A percentile compares a stretch with the other conserved stretches of the same genome.
Conservation (phyloP, 305 asterid genomes). For the Fraxinus paxiana region DNA sequence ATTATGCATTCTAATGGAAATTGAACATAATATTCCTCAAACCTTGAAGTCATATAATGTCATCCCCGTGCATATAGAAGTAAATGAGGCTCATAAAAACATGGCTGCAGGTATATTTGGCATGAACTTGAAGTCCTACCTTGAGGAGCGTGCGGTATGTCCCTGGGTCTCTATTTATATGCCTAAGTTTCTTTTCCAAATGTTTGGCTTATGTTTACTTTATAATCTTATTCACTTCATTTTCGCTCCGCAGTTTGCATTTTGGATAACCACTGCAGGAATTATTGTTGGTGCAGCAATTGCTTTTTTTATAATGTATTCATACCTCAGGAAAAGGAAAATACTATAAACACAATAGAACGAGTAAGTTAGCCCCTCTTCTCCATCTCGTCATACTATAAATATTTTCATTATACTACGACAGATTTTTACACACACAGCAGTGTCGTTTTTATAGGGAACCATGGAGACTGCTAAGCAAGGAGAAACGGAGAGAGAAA, state of each 20-base stretch:
- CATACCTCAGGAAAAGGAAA: constrained; percentile 72
- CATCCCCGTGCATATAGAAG: constrained; percentile 14
- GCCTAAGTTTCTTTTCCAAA: not conserved
- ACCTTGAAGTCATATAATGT: not conserved
- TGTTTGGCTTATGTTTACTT: not conserved
- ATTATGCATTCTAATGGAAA: not conserved
- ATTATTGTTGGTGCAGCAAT: constrained; percentile 65
- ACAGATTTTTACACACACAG: not conserved
- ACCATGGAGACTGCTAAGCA: not conserved
- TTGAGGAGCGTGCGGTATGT: constrained; percentile 84
- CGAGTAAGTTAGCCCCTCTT: constrained; percentile 1
- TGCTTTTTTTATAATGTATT: constrained; percentile 72
- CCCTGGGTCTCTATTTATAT: not conserved
- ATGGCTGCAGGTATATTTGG: constrained; percentile 84
- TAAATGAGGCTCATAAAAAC: not conserved
- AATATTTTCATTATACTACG: not conserved
- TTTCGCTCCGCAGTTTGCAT: constrained; percentile 64
- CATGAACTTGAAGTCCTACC: constrained; percentile 95
- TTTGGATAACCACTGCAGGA: constrained; percentile 90
- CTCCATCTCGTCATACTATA: not conserved
- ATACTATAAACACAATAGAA: constrained; percentile 42
- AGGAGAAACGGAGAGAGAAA: not conserved
- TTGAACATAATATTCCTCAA: not conserved
- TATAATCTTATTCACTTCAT: constrained; percentile 19
- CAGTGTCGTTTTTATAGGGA: constrained; percentile 9